A percentile compares a stretch with the other conserved stretches of the same genome.
Evolutionary conservation across 257 asterid species (phyloP).

Genomic region (Scutellaria galericulata): DNA sequence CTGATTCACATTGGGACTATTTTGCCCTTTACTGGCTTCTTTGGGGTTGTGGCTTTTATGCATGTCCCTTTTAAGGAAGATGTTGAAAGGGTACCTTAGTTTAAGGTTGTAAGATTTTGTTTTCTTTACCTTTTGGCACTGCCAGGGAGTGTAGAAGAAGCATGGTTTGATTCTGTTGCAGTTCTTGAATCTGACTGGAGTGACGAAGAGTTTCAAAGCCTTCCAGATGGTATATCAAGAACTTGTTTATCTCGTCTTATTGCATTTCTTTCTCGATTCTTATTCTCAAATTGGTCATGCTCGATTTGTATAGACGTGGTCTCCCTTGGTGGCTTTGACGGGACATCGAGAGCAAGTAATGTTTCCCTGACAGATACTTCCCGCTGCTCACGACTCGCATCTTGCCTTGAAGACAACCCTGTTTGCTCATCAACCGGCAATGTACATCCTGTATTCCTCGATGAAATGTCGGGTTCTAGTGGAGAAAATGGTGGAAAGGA

Average conservation of each 20-base stretch:
- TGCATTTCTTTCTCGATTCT: background rate
- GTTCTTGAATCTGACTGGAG: constrained; percentile 80
- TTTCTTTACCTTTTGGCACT: background rate
- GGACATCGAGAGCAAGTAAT: constrained; percentile 20
- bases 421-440: constrained; percentile 28
- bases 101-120: background rate
- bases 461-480: constrained; percentile 56
- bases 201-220: constrained; percentile 81
- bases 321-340: constrained; percentile 55
- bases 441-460: constrained; percentile 52
- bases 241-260: background rate
- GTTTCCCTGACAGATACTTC: constrained; percentile 35
- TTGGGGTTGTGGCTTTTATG: background rate
- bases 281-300: background rate
- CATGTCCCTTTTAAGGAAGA: background rate
- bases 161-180: constrained; percentile 80
- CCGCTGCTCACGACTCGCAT: no score
- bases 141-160: constrained; percentile 70
- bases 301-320: constrained; percentile 50
- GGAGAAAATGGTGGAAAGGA: constrained; percentile 56
- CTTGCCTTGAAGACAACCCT: no score
- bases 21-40: background rate
- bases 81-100: constrained; percentile 2
- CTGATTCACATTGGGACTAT: background rate
- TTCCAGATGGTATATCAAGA: constrained; percentile 66